Base-by-base conservation (phyloP, 139 green algal genomes). In the Ettlia oleoabundans region DNA sequence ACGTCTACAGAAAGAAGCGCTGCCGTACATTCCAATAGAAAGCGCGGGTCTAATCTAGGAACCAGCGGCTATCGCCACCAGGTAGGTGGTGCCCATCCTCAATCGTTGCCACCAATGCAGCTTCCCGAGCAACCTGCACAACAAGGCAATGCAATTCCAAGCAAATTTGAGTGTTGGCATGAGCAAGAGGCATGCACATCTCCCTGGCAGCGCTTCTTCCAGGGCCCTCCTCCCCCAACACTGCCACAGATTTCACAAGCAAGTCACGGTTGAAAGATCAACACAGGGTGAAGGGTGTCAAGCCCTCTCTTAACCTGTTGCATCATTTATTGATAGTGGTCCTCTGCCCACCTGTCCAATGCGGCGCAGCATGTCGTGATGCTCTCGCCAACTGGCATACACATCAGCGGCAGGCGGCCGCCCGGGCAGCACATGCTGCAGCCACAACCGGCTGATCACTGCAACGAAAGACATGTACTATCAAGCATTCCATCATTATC, bases 291-390 rank as follows among this genome's bases (percentile, higher is more conserved):
- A n/a, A n/a, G n/a, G n/a, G n/a, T n/a, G n/a, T n/a, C n/a, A n/a
- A n/a, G n/a, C n/a, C n/a, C n/a, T n/a, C n/a, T n/a, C n/a, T n/a
- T n/a, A n/a, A n/a, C n/a, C n/a, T n/a, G n/a, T n/a, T n/a, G n/a
- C n/a, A n/a, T n/a, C n/a, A n/a, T n/a, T n/a, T n/a, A n/a, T n/a
- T 58, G 2, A 22, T 4, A 1, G 32, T 30, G 7, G 22, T 21
- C 1, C 13, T 28, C 1, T 5, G 1, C 55, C 0, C 58, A 81
- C 58, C 75, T 58, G 51, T 10, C 33, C 35, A 3, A 84, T 91
- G 32, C n/a, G 58, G 0, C 68, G 30, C 63, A 92, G 43, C 52
- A 93, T 80, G 10, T 71, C n/a, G 42, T 86, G 83, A 64, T 93
- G 85, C n/a, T 85, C 69, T 8, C 77, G 30, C 22, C 76, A 85